These are phyloP conservation scores for Diplodia scrobiculata DNA, from an alignment of 2,329 filamentous ascomycete species.

Conservation along the genomic window DNA sequence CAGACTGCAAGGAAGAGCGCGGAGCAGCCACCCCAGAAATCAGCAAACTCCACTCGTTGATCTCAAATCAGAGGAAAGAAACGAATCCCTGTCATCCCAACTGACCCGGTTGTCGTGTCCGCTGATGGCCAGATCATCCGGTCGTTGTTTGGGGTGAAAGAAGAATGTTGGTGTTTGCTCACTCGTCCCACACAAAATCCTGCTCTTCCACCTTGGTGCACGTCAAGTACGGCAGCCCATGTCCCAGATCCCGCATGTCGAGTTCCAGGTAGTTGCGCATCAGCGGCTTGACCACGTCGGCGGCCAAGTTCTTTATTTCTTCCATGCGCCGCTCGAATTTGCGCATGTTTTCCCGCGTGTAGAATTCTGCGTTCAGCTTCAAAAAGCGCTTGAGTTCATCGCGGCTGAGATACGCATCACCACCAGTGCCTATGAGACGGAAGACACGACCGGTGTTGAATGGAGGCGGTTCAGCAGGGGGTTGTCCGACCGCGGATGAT, in stretches of 20 bases:
- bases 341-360: constrained; percentile 81
- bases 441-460: constrained; percentile 70
- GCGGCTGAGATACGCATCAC: constrained; percentile 70
- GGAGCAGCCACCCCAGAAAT: constrained; percentile 16
- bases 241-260: constrained; percentile 57
- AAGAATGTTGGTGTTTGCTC: constrained; percentile 27
- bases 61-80: not conserved
- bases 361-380: constrained; percentile 77
- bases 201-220: constrained; percentile 64
- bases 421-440: constrained; percentile 68
- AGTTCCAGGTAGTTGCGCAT: constrained; percentile 85
- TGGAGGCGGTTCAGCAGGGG: constrained; percentile 33
- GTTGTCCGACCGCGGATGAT: constrained; percentile 38
- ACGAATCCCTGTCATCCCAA: not conserved
- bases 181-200: constrained; percentile 64
- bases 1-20: constrained; percentile 11
- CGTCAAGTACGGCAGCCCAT: constrained; percentile 61
- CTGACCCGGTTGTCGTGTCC: constrained; percentile 11
- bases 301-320: constrained; percentile 81
- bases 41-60: constrained; percentile 4
- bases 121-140: not conserved
- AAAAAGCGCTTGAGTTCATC: constrained; percentile 91
- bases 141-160: constrained; percentile 1
- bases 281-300: constrained; percentile 78
- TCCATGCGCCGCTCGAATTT: constrained; percentile 85